A percentile compares a stretch with the other conserved stretches of the same genome.
Conservation (phyloP, 2,329 filamentous ascomycete species). For the Thelonectria discophora region DNA sequence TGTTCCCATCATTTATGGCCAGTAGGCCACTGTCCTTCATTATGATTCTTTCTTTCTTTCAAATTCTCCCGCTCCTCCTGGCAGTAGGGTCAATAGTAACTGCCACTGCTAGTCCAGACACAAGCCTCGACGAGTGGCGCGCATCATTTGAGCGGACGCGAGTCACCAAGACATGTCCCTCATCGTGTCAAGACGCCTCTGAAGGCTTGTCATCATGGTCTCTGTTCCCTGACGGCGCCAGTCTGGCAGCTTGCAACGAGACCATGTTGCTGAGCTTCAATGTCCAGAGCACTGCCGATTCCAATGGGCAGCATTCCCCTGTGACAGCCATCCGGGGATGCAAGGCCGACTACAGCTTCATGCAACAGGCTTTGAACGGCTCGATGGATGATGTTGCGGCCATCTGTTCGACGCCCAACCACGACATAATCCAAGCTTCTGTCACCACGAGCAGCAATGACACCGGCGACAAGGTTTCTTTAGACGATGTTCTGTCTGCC, state of each 20-base stretch:
- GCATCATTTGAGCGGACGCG: neutral
- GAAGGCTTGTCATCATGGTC: slow-evolving; percentile 5
- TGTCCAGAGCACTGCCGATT: too few species aligned
- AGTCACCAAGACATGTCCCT: too few species aligned
- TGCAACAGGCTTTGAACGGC: neutral
- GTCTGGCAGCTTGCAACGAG: neutral
- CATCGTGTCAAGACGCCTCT: neutral
- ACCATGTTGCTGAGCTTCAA: too few species aligned
- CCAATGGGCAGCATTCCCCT: too few species aligned
- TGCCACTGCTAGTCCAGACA: neutral
- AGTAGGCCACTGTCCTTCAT: too few species aligned
- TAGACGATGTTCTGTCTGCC: slow-evolving; percentile 6
- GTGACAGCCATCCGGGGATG: too few species aligned
- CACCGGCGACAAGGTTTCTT: slow-evolving; percentile 1
- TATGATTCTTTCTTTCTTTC: slow-evolving; percentile 1
- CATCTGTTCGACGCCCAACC: slow-evolving; percentile 12
- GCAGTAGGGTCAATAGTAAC: slow-evolving; percentile 7
- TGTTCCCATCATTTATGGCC: too few species aligned
- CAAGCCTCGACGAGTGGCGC: neutral
- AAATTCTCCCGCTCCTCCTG: neutral
- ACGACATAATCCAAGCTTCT: slow-evolving; percentile 3
- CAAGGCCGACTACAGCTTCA: too few species aligned
- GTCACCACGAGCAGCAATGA: slow-evolving; percentile 4
- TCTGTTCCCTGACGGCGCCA: neutral
- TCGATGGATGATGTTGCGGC: slow-evolving; percentile 10